Base-by-base conservation (phyloP, 768 basidiomycete species). In the Vararia minispora region DNA sequence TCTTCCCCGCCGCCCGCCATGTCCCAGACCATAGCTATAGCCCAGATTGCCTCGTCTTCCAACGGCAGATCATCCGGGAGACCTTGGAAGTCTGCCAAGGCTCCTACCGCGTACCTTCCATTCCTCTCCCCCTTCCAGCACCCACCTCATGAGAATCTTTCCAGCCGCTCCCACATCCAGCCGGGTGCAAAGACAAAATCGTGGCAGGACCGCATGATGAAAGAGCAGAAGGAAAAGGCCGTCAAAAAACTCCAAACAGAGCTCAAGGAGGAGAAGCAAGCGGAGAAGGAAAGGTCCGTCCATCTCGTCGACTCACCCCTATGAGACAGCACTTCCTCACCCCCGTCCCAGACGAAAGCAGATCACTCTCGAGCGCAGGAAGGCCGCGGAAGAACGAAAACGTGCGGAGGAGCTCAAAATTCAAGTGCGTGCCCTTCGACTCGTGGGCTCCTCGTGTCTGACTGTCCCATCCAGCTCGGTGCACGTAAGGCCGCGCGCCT, bases 401-500 rank as follows among this genome's bases (percentile, higher is more conserved):
- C 67, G 79, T 35, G 53, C 61, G 32, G 76, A 79, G 50, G 78
- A 81, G 52, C 73, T 71, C 40, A 75, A 76, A 50, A 71, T 70
- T 20, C 72, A 76, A 65, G 79, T 74, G 53, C 48, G 45, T 32
- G 37, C 3, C 32, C n/a, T 37, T 22, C 24, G 14, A 10, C 17
- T 29, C 33, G 28, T n/a, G 30, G 29, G 21, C 35, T 36, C 27
- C 35, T 18, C 39, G 33, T 34, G 40, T 30, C 14, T 17, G 33
- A 23, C 29, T 22, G 11, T 33, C 37, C 41, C 48, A 17, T 24
- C 17, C 47, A 88, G 86, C 82, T 90, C 78, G 82, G 86, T 40
- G 81, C 79, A 32, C 66, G 75, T 39, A 88, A 79, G 57, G 73
- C 84, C 28, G 79, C 81, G 12, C 66, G 86, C 41, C 61, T 83